phyloP scores from a whole-genome alignment of 805 yeast species.

The Suhomyces tanzawaensis region DNA sequence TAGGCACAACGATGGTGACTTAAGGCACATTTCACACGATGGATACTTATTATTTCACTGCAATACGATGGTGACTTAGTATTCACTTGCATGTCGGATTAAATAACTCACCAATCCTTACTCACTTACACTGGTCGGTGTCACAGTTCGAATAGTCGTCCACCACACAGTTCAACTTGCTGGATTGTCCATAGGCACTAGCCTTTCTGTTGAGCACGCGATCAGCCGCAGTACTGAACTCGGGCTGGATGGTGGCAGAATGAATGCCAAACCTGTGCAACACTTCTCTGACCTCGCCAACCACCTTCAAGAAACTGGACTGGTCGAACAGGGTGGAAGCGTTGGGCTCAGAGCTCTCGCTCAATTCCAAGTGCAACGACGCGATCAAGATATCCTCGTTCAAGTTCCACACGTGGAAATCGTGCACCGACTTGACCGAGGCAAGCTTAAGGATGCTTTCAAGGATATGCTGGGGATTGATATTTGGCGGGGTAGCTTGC shows the following conservation, averaged over 20 bases:
- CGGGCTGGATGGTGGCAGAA: conserved; percentile 96
- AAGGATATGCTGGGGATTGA: conserved; percentile 73
- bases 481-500: conserved; percentile 88
- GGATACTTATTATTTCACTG: no score
- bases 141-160: conserved; percentile 33
- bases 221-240: conserved; percentile 43
- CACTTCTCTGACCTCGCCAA: conserved; percentile 71
- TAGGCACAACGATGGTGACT: no score
- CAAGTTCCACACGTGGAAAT: conserved; percentile 94
- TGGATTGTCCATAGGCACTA: conserved; percentile 32
- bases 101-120: no score
- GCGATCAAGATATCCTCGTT: conserved; percentile 86
- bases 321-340: conserved; percentile 31
- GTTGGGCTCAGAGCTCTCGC: conserved; percentile 10
- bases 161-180: conserved; percentile 25
- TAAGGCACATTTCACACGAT: no score
- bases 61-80: no score
- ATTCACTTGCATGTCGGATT: no score
- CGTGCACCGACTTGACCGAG: conserved; percentile 85
- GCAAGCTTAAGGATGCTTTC: conserved; percentile 63
- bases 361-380: conserved; percentile 79
- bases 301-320: conserved; percentile 57
- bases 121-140: conserved; percentile 21
- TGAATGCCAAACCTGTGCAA: conserved; percentile 84
- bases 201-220: conserved; percentile 6